Evolutionary conservation across 2,329 filamentous ascomycete species (phyloP), one percentile per base, ranked within the genome.

Genomic region (Colletotrichum sp.): DNA sequence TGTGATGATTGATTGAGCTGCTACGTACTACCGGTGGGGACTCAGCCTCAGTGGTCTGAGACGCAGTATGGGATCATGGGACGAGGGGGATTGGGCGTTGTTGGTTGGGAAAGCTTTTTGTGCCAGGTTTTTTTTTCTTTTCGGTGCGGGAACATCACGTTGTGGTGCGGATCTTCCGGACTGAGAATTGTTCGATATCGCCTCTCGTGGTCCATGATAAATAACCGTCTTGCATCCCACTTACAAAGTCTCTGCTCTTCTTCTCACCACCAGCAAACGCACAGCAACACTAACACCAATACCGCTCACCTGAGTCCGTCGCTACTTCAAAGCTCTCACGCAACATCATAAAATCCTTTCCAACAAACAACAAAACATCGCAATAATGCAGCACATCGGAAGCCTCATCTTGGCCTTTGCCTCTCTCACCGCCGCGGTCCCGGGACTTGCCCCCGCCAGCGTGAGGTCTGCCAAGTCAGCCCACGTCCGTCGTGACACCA

Each of bases 351-450:
- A 43, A 33, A 36, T 66, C 59, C 2, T 55, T 43, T 51, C 3
- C 27, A 27, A 18, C 6, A 55, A 61, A 21, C 21, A n/a, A 31
- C 16, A 24, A 18, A 18, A 16, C 11, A 16, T 9, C n/a, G 12
- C 65, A 47, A 64, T 27, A 5, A 73, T 73, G 66, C 66, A 59
- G 33, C 36, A 62, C 54, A 34, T 61, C 31, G 66, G 34, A 27
- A n/a, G 66, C 8, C n/a, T 70, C 16, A 16, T 74, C 15, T 13
- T 72, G 27, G 67, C 64, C 6, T 55, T 75, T n/a, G 74, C 74
- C 13, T 55, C 72, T 11, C 18, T 61, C 18, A 55, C 72, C n/a
- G 38, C 68, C 15, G 74, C 71, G 33, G 55, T 31, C 27, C 55
- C 18, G 29, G 29, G 55, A 16, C 29, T 59, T 1, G 74, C 36